Evolutionary conservation across 495 filamentous ascomycete genomes (phyloP).

Genomic region (Aspergillus taichungensis): DNA sequence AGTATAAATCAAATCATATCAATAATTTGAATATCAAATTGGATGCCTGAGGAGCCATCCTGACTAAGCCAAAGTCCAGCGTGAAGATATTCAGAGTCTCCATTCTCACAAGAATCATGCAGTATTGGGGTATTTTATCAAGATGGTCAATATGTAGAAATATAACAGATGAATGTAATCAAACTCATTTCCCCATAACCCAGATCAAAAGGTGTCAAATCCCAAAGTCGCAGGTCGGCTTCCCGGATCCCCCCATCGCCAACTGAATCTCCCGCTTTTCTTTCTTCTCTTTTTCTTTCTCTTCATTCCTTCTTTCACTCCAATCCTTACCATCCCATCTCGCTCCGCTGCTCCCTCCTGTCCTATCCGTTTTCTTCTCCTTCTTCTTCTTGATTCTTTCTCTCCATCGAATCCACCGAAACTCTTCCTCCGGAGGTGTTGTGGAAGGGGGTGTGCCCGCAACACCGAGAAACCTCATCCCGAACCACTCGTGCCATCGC

Average conservation of each 20-base stretch:
- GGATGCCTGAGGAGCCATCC: too few relatives aligned
- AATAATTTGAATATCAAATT: too few relatives aligned
- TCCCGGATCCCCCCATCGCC: neutral
- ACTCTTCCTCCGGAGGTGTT: neutral
- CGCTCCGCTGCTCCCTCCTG: conserved; percentile 2
- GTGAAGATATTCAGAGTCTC: too few relatives aligned
- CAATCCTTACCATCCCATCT: neutral
- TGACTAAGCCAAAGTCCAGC: too few relatives aligned
- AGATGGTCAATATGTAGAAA: too few relatives aligned
- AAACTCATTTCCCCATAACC: conserved; percentile 6
- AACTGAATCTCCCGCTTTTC: neutral
- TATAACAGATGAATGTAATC: too few relatives aligned
- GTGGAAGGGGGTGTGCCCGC: too few relatives aligned
- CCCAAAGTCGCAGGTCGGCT: neutral
- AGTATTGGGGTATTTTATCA: too few relatives aligned
- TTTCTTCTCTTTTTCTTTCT: neutral
- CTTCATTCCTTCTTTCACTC: neutral
- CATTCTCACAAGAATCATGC: too few relatives aligned
- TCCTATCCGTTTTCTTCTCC: conserved; percentile 1
- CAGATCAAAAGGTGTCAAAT: neutral
- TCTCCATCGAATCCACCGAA: neutral
- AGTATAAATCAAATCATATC: too few relatives aligned
- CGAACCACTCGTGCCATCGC: too few relatives aligned
- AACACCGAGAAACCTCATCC: too few relatives aligned
- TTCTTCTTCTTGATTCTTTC: neutral